Percentiles rank a stretch among this genome's conserved stretches.
These are phyloP conservation scores for Candida railenensis DNA, from an alignment of 805 yeast species.

Conservation along the genomic window DNA sequence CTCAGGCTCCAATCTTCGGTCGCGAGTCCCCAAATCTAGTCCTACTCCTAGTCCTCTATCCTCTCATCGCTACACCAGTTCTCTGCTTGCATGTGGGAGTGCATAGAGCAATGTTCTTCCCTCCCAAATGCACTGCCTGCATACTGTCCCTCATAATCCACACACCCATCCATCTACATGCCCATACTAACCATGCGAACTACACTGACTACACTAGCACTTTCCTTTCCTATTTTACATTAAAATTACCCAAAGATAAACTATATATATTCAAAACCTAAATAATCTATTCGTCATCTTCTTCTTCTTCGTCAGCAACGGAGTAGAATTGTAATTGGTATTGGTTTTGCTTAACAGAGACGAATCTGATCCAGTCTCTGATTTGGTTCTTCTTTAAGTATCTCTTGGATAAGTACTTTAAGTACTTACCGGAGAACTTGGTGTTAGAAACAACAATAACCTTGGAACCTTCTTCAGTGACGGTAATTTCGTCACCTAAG, in stretches of 20 bases:
- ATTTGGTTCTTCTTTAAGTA: constrained; percentile 99
- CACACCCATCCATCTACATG: neutral
- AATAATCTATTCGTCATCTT: constrained; percentile 71
- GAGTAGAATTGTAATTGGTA: constrained; percentile 99
- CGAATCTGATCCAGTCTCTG: constrained; percentile 99
- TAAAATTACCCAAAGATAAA: neutral
- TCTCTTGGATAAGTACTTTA: constrained; percentile 99
- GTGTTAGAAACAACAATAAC: constrained; percentile 87
- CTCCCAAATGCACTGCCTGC: too few species aligned
- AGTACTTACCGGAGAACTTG: constrained; percentile 99
- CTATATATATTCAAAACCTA: constrained; percentile 6
- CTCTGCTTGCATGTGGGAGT: too few species aligned
- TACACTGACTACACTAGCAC: too few species aligned
- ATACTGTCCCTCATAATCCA: too few species aligned
- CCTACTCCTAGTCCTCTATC: too few species aligned
- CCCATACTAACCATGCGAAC: neutral
- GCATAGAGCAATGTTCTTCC: too few species aligned
- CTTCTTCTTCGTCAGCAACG: constrained; percentile 92
- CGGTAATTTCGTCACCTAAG: constrained; percentile 93
- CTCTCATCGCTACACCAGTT: too few species aligned
- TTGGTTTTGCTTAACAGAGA: constrained; percentile 90
- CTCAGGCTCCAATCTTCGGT: too few species aligned
- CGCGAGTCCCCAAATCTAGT: too few species aligned
- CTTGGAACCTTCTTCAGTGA: constrained; percentile 82
- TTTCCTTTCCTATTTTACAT: constrained; percentile 5